These are phyloP conservation scores for Boechera stricta DNA, from an alignment of 345 rosid species.

Conservation along the genomic window DNA sequence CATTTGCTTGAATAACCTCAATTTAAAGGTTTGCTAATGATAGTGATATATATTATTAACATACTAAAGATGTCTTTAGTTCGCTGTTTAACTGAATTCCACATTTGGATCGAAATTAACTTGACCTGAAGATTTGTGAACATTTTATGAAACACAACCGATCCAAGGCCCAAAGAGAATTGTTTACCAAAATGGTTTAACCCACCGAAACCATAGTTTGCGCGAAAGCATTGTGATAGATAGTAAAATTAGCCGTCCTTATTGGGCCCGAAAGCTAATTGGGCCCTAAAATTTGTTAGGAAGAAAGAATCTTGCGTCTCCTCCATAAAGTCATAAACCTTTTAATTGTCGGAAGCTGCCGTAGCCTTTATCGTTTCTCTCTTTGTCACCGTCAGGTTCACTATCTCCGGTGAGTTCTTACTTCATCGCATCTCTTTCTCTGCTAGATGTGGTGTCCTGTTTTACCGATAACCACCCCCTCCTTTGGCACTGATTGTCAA, in stretches of 20 bases:
- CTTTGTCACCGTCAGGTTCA: constrained; percentile 5
- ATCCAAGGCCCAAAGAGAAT: neutral
- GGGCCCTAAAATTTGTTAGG: neutral
- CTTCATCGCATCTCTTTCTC: neutral
- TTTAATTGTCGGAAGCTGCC: neutral
- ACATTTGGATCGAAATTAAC: too few species aligned
- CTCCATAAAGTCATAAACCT: neutral
- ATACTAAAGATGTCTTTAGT: neutral
- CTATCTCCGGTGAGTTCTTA: constrained; percentile 20
- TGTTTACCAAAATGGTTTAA: too few species aligned
- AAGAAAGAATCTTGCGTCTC: neutral
- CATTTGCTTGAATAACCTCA: neutral
- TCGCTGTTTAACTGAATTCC: neutral
- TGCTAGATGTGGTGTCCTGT: neutral
- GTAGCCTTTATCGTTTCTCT: constrained; percentile 16
- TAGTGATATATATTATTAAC: too few species aligned
- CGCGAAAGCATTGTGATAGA: neutral
- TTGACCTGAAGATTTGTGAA: too few species aligned
- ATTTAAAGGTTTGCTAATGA: neutral
- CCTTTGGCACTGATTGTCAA: too few species aligned
- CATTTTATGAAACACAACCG: neutral
- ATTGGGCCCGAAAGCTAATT: neutral
- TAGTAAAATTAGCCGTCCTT: neutral
- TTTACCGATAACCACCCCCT: too few species aligned
- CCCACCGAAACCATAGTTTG: too few species aligned